These are phyloP conservation scores for Fusarium musae DNA, from an alignment of 2,329 filamentous ascomycete genomes.

Conservation along the genomic window DNA sequence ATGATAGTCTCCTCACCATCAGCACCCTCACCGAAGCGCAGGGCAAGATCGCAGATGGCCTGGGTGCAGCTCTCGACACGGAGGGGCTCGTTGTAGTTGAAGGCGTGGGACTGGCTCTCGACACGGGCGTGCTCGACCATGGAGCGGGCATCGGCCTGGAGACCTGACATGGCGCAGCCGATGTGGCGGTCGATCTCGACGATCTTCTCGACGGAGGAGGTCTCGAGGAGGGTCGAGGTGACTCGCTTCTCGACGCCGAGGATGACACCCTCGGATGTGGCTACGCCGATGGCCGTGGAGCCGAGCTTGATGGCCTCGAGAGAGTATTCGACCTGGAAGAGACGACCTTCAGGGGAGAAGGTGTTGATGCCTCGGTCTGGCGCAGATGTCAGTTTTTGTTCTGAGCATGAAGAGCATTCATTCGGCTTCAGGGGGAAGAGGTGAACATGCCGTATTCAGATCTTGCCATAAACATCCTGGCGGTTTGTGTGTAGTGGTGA, in stretches of 20 bases:
- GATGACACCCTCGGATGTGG: constrained; percentile 93
- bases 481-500: constrained; percentile 46
- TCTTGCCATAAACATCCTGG: constrained; percentile 98
- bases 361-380: constrained; percentile 99
- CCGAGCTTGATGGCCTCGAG: constrained; percentile 99
- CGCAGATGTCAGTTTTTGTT: constrained; percentile 31
- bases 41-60: constrained; percentile 95
- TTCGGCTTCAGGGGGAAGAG: constrained; percentile 33
- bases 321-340: constrained; percentile 99
- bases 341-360: constrained; percentile 98
- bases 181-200: constrained; percentile 99
- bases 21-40: constrained; percentile 96
- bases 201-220: constrained; percentile 98
- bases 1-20: constrained; percentile 99
- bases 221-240: constrained; percentile 96
- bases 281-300: constrained; percentile 96
- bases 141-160: constrained; percentile 96
- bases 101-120: constrained; percentile 95
- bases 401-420: not conserved
- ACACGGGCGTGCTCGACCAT: constrained; percentile 99
- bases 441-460: constrained; percentile 93
- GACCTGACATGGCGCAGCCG: constrained; percentile 96
- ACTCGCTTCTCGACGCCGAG: constrained; percentile 99
- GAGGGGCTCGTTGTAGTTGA: constrained; percentile 97
- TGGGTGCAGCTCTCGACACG: constrained; percentile 98